Conservation (phyloP, 129 eudicot species). For the Artemisia annua region DNA sequence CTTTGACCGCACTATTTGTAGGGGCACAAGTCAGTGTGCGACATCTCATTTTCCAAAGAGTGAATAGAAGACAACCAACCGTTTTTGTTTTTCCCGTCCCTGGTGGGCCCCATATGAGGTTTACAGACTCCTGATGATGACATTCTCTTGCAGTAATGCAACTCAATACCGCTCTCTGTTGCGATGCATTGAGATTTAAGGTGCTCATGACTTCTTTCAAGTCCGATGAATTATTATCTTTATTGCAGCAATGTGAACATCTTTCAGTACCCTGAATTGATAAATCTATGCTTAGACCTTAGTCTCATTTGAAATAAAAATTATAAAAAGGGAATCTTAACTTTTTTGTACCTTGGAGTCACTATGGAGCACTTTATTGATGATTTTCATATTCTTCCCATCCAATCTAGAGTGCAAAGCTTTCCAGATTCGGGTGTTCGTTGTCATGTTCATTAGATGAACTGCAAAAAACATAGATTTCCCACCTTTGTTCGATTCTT, state of each 20-base stretch:
- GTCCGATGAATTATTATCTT: conserved; percentile 9
- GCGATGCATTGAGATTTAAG: conserved; percentile 46
- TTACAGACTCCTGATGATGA: conserved; percentile 40
- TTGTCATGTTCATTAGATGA: conserved; percentile 49
- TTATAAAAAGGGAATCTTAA: background rate
- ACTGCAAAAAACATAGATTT: conserved; percentile 32
- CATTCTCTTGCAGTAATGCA: conserved; percentile 51
- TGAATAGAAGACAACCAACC: conserved; percentile 40
- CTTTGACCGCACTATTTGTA: conserved; percentile 64
- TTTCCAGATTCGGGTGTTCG: conserved; percentile 70
- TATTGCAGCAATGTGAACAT: conserved; percentile 41
- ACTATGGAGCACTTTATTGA: conserved; percentile 43
- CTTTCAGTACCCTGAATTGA: conserved; percentile 37
- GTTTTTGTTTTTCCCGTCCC: conserved; percentile 90
- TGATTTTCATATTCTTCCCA: conserved; percentile 42
- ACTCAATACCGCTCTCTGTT: conserved; percentile 45
- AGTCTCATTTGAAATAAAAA: background rate
- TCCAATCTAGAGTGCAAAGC: conserved; percentile 52
- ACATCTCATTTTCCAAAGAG: conserved; percentile 43
- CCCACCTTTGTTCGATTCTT: background rate
- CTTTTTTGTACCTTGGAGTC: conserved; percentile 52
- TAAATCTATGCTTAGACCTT: background rate
- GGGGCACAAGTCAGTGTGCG: conserved; percentile 74
- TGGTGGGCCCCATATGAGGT: conserved; percentile 90
- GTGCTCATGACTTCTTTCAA: conserved; percentile 17